Evolutionary conservation across 2,329 filamentous ascomycete species (phyloP).

Genomic region (Xylaria sp.): DNA sequence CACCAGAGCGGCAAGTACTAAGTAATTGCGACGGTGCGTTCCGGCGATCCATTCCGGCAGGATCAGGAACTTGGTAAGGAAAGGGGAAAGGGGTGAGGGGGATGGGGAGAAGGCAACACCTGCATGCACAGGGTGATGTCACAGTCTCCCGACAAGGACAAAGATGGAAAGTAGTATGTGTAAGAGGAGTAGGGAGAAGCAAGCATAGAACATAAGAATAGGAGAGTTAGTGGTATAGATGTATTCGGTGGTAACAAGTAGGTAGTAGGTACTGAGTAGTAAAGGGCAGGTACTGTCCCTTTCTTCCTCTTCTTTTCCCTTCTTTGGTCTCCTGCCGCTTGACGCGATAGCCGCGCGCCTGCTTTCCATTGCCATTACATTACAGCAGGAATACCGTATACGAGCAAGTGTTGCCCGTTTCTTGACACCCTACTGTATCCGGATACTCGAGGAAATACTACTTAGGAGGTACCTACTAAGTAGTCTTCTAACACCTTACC

Average conservation of each 20-base stretch:
- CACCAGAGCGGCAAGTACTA: not conserved
- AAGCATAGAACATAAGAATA: not conserved
- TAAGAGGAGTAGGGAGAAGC: not conserved
- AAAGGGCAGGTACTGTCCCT: not conserved
- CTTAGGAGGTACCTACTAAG: too few relatives aligned
- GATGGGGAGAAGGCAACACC: not conserved
- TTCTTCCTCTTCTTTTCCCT: not conserved
- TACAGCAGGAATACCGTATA: not conserved
- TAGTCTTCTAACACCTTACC: too few relatives aligned
- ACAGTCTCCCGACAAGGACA: slow-evolving; percentile 7
- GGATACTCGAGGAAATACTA: not conserved
- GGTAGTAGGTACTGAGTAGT: too few relatives aligned
- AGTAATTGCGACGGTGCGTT: slow-evolving; percentile 6
- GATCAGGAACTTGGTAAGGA: not conserved
- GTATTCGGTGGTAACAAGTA: too few relatives aligned
- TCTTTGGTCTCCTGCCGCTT: slow-evolving; percentile 8
- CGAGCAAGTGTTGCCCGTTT: not conserved
- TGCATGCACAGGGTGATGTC: slow-evolving; percentile 14
- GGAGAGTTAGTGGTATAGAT: too few relatives aligned
- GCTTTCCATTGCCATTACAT: not conserved
- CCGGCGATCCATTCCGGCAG: slow-evolving; percentile 7
- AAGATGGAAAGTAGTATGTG: not conserved
- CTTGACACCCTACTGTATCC: not conserved
- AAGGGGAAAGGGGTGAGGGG: not conserved
- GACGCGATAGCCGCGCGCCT: slow-evolving; percentile 31